Evolutionary conservation across 805 yeast species (phyloP), one percentile per base, ranked within the genome.

Genomic region (Pichia insulana): DNA sequence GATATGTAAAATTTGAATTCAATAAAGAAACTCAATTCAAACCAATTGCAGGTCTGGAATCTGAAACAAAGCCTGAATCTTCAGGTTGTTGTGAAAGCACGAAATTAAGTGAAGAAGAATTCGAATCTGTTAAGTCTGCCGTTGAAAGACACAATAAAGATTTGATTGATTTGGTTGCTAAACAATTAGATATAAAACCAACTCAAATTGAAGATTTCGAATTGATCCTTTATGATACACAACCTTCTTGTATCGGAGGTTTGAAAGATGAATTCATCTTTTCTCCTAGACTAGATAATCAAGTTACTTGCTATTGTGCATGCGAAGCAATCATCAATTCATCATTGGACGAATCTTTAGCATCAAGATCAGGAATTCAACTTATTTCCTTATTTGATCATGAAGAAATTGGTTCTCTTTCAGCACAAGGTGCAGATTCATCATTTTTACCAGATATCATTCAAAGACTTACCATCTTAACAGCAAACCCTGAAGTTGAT

Each of bases 401-500:
- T 61, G 98, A 90, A 63, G 98, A 90, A 61, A 73, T 90, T 51
- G 98, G 98, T 0, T 88, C 97, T 2, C 70, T 78, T 8, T 83
- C 95, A 15, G 95, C 96, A 12, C 97, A 90, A 63, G 98, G 98
- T 50, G 98, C 98, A 1, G 89, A 86, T 56, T 87, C 97, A 2
- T 83, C 89, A 46, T 86, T 92, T 58, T 67, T 90, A 42, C 92
- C 92, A 18, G 83, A 87, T 52, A 71, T 86, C 30, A 60, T 89
- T 40, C 75, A 73, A 47, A 75, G 97, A 56, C 62, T 89, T 36
- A 73, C 88, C 1, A 62, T 64, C 4, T 57, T 74, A 30, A 61
- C 66, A 10, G 64, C 67, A 28, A 65, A 69, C 33, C 67, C 67
- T 4, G 50, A 44, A 10, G 62, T 67, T 26, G 68, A 69, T 37